These are phyloP conservation scores for Lineolata rhizophorae DNA, from an alignment of 495 filamentous ascomycete genomes.

Conservation along the genomic window DNA sequence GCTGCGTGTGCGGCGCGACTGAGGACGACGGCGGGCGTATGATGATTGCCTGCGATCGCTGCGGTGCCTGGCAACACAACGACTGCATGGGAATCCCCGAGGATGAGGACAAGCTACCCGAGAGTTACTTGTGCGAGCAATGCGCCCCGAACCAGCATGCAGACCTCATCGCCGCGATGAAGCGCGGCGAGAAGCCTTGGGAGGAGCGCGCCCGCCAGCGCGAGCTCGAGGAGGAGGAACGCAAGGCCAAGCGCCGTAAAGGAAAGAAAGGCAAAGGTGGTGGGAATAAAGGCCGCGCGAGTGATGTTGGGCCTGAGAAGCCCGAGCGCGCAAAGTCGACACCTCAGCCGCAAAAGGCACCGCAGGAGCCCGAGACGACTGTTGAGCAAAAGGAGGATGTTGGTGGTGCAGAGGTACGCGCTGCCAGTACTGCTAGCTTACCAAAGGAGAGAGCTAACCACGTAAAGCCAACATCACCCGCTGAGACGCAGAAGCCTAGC, in stretches of 20 bases:
- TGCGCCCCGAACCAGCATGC: constrained; percentile 70
- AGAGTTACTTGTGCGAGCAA: constrained; percentile 73
- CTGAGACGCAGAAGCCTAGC: too few species aligned
- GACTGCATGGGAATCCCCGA: constrained; percentile 77
- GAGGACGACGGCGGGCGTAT: constrained; percentile 64
- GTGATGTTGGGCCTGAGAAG: constrained; percentile 1
- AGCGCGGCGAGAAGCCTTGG: constrained; percentile 67
- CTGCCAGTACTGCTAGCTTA: too few species aligned
- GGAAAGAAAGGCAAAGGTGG: constrained; percentile 9
- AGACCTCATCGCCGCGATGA: constrained; percentile 47
- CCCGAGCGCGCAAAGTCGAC: not conserved
- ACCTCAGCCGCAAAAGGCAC: too few species aligned
- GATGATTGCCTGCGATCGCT: constrained; percentile 82
- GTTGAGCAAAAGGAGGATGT: too few species aligned
- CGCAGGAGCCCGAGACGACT: too few species aligned
- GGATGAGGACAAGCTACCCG: constrained; percentile 48
- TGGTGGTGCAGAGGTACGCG: too few species aligned
- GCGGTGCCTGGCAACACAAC: constrained; percentile 89
- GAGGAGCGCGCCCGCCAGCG: constrained; percentile 31
- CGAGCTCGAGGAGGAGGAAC: constrained; percentile 3
- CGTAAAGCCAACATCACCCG: too few species aligned
- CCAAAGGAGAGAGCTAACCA: too few species aligned
- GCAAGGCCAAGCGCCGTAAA: constrained; percentile 11
- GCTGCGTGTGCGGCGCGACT: constrained; percentile 79
- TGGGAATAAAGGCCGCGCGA: not conserved